phyloP scores from a whole-genome alignment of 495 filamentous ascomycete genomes.

The Aspergillus heteromorphus region DNA sequence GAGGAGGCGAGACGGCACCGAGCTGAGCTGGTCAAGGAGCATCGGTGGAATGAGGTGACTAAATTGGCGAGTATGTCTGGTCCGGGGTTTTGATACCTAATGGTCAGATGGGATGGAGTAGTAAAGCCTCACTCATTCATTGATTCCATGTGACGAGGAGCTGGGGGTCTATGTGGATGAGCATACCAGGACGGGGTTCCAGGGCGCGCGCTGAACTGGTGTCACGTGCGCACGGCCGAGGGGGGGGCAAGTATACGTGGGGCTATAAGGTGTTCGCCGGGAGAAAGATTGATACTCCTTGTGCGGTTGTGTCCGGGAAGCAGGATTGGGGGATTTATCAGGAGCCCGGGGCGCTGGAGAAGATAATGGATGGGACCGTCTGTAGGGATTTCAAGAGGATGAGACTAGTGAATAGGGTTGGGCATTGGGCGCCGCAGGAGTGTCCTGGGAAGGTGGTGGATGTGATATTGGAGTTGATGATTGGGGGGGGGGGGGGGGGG shows the following conservation, averaged over 20 bases:
- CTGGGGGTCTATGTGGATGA: constrained; percentile 45
- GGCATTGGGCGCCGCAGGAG: constrained; percentile 67
- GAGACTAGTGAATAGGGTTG: constrained; percentile 51
- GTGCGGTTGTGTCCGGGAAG: constrained; percentile 53
- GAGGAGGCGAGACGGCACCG: not conserved
- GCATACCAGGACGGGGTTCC: constrained; percentile 62
- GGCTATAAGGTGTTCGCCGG: constrained; percentile 58
- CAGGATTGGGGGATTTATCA: constrained; percentile 66
- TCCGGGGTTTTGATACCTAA: not conserved
- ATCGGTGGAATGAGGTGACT: not conserved
- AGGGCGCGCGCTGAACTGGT: constrained; percentile 68
- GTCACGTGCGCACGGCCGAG: constrained; percentile 52
- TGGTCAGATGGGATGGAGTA: too few relatives aligned
- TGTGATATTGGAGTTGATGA: constrained; percentile 42
- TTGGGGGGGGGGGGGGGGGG: not conserved
- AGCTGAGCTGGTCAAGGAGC: not conserved
- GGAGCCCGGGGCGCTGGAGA: constrained; percentile 56
- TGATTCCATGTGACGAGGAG: too few relatives aligned
- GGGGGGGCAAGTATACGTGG: constrained; percentile 31
- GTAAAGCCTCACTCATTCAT: too few relatives aligned
- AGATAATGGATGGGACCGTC: constrained; percentile 39
- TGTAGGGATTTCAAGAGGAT: constrained; percentile 48
- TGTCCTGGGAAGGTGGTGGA: constrained; percentile 49
- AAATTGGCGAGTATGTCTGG: not conserved
- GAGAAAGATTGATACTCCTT: constrained; percentile 57